Evolutionary conservation across 2,329 filamentous ascomycete genomes (phyloP).

Genomic region (Aspergillus tanneri): DNA sequence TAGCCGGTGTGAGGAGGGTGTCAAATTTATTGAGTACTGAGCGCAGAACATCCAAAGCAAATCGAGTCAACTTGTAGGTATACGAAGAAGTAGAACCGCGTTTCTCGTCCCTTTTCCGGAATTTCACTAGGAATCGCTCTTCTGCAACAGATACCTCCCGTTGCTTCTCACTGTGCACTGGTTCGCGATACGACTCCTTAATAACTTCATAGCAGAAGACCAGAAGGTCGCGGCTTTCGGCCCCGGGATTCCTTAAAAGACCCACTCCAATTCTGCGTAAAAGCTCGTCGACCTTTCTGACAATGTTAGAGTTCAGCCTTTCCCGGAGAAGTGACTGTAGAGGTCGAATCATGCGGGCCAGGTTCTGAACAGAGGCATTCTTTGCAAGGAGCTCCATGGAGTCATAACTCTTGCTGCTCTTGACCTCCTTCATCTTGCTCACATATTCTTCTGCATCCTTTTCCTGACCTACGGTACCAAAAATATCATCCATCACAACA

Average conservation of each 20-base stretch:
- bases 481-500: constrained; percentile 96
- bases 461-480: constrained; percentile 86
- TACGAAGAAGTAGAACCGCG: constrained; percentile 73
- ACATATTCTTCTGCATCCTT: constrained; percentile 96
- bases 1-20: constrained; percentile 72
- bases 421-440: constrained; percentile 95
- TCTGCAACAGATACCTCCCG: constrained; percentile 29
- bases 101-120: constrained; percentile 70
- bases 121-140: constrained; percentile 71
- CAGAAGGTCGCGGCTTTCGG: constrained; percentile 77
- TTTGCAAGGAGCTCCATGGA: constrained; percentile 91
- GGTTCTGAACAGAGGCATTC: constrained; percentile 70
- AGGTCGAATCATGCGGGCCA: constrained; percentile 75
- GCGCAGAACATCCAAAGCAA: constrained; percentile 82
- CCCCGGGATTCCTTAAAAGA: constrained; percentile 75
- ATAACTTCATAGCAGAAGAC: constrained; percentile 95
- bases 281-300: constrained; percentile 87
- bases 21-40: constrained; percentile 84
- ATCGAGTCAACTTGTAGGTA: constrained; percentile 82
- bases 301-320: constrained; percentile 77
- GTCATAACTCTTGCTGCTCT: constrained; percentile 96
- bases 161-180: constrained; percentile 43
- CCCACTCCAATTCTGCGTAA: constrained; percentile 80
- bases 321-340: constrained; percentile 77
- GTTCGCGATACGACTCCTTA: constrained; percentile 74